phyloP scores from a whole-genome alignment of 2,329 filamentous ascomycete species.

The Fusarium scirpi region DNA sequence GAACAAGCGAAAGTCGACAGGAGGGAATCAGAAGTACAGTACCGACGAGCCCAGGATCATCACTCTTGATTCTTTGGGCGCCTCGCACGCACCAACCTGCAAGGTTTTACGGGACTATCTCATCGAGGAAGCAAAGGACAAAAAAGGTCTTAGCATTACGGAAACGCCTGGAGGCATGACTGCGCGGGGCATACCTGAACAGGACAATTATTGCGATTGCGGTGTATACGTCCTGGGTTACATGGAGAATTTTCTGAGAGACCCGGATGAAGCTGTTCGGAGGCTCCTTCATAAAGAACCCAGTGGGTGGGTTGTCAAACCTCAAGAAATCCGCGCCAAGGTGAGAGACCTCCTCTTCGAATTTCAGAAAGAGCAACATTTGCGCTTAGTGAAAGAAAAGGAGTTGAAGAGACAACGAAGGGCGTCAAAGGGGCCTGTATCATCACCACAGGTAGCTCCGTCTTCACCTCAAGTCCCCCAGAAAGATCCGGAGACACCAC shows the following conservation, averaged over 20 bases:
- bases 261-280: constrained; percentile 77
- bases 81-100: constrained; percentile 72
- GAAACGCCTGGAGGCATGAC: constrained; percentile 66
- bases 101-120: constrained; percentile 81
- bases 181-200: constrained; percentile 79
- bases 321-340: constrained; percentile 69
- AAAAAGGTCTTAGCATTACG: constrained; percentile 62
- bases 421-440: constrained; percentile 43
- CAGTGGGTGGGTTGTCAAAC: constrained; percentile 65
- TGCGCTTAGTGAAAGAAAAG: constrained; percentile 54
- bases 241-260: constrained; percentile 80
- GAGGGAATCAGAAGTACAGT: constrained; percentile 50
- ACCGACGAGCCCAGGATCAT: constrained; percentile 77
- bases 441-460: constrained; percentile 31
- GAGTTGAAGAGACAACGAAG: constrained; percentile 51
- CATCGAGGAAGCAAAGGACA: constrained; percentile 74
- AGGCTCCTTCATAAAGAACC: constrained; percentile 72
- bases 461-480: constrained; percentile 33
- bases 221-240: constrained; percentile 90
- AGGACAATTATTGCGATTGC: constrained; percentile 89
- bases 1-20: constrained; percentile 32
- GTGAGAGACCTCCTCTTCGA: constrained; percentile 75
- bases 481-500: constrained; percentile 24
- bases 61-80: constrained; percentile 87
- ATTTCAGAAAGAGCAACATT: constrained; percentile 70